Evolutionary conservation across 164 flowering plant genomes (phyloP).

Genomic region (Euptelea pleiosperma): DNA sequence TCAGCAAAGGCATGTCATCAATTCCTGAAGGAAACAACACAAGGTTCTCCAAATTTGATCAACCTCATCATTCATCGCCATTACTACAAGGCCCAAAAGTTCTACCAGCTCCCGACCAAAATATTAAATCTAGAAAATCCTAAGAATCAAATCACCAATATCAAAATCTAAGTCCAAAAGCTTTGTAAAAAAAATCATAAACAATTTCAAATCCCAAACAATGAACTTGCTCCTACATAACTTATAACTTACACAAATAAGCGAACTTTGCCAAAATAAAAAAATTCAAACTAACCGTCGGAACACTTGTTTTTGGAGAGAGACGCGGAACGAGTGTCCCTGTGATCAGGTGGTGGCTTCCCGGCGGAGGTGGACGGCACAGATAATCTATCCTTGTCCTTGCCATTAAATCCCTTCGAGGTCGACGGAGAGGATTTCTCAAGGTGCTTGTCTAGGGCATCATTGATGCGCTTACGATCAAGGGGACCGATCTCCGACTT

Average conservation of each 20-base stretch:
- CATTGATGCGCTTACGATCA: conserved; percentile 70
- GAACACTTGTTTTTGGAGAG: conserved; percentile 43
- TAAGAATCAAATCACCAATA: background rate
- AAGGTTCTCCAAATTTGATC: too few species aligned
- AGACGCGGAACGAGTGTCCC: conserved; percentile 35
- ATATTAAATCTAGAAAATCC: too few species aligned
- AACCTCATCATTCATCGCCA: too few species aligned
- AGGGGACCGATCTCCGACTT: conserved; percentile 35
- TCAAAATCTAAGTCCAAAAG: background rate
- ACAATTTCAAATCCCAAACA: background rate
- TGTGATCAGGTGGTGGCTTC: conserved; percentile 36
- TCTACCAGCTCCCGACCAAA: too few species aligned
- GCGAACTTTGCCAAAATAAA: background rate
- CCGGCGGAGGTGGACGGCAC: conserved; percentile 30
- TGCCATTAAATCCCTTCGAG: conserved; percentile 39
- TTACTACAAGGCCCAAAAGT: too few species aligned
- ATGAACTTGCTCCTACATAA: conserved; percentile 1
- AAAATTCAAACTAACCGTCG: conserved; percentile 29
- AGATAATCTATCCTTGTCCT: conserved; percentile 35
- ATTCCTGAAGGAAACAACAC: too few species aligned
- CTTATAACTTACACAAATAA: background rate
- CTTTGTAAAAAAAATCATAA: background rate
- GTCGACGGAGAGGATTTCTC: conserved; percentile 70
- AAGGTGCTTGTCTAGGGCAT: conserved; percentile 60
- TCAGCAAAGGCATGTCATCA: too few species aligned